These are phyloP conservation scores for Clonostachys rosea DNA, from an alignment of 2,329 filamentous ascomycete species.

Conservation along the genomic window DNA sequence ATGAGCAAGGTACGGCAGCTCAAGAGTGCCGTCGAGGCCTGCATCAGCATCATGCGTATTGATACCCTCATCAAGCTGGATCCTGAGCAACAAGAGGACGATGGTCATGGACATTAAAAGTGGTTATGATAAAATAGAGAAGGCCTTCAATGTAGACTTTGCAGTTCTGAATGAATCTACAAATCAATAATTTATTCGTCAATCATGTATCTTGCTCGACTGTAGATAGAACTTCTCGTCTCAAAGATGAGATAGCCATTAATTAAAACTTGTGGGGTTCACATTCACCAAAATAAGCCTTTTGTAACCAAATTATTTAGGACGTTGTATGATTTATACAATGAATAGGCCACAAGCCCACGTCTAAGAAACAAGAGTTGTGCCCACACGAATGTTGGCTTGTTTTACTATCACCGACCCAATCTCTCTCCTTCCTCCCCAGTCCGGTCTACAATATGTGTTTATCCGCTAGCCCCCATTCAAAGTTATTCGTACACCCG, in stretches of 20 bases:
- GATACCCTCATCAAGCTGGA: constrained; percentile 98
- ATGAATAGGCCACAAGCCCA: constrained; percentile 3
- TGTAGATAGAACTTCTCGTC: no score
- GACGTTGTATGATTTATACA: constrained; percentile 7
- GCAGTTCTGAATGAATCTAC: constrained; percentile 11
- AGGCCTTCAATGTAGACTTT: constrained; percentile 10
- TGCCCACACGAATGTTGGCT: neutral
- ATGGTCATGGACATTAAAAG: constrained; percentile 77
- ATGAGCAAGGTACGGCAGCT: constrained; percentile 98
- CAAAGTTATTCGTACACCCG: constrained; percentile 2
- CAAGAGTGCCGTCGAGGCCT: constrained; percentile 97
- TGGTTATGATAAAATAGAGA: constrained; percentile 11
- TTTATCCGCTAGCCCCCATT: neutral
- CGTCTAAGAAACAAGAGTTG: constrained; percentile 4
- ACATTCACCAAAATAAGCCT: neutral
- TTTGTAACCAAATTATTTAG: neutral
- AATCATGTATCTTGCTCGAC: neutral
- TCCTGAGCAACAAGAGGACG: constrained; percentile 73
- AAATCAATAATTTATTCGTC: neutral
- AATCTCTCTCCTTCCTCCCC: neutral
- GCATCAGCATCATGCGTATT: constrained; percentile 98
- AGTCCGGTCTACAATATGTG: neutral
- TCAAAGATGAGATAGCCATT: no score
- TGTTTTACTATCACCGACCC: neutral
- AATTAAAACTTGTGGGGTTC: neutral